Evolutionary conservation across 2,329 filamentous ascomycete species (phyloP).

Genomic region (Penicillium decumbens): DNA sequence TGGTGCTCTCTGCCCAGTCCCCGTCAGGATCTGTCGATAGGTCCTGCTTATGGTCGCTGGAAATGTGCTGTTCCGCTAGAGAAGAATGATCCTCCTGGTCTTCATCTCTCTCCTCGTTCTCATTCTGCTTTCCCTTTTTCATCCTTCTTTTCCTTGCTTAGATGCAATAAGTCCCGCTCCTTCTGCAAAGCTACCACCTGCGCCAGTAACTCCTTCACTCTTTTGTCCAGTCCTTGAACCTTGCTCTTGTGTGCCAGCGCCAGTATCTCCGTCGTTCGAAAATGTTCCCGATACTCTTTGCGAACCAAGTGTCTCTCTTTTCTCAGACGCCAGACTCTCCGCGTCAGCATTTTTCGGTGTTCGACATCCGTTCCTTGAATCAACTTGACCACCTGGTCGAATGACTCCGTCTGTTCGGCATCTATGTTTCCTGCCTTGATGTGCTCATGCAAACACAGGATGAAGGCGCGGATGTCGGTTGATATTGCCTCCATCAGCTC

Average conservation of each 20-base stretch:
- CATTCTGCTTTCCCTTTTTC: background rate
- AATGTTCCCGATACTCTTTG: slow-evolving; percentile 19
- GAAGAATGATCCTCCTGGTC: background rate
- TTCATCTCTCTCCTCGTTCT: no score
- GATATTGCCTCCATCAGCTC: slow-evolving; percentile 26
- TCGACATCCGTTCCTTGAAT: slow-evolving; percentile 22
- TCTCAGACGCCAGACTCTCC: slow-evolving; percentile 14
- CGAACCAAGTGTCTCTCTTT: slow-evolving; percentile 20
- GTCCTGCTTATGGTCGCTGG: background rate
- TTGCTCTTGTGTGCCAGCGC: slow-evolving; percentile 14
- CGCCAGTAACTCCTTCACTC: slow-evolving; percentile 8
- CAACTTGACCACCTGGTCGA: slow-evolving; percentile 26
- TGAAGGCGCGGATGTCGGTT: slow-evolving; percentile 28
- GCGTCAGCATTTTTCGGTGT: slow-evolving; percentile 18
- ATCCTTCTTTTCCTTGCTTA: background rate
- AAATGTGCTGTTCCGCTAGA: background rate
- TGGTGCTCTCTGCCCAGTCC: background rate
- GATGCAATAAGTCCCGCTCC: slow-evolving; percentile 1
- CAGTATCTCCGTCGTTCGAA: slow-evolving; percentile 14
- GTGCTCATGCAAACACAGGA: slow-evolving; percentile 29
- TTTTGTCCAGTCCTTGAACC: slow-evolving; percentile 5
- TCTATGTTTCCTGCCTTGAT: slow-evolving; percentile 23
- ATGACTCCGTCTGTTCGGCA: slow-evolving; percentile 20
- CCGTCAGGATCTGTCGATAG: background rate
- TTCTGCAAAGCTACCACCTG: background rate